Percentiles rank a stretch among this genome's conserved stretches.
phyloP scores from a whole-genome alignment of 1,139 yeast species.

The Lodderomyces beijingensis region DNA sequence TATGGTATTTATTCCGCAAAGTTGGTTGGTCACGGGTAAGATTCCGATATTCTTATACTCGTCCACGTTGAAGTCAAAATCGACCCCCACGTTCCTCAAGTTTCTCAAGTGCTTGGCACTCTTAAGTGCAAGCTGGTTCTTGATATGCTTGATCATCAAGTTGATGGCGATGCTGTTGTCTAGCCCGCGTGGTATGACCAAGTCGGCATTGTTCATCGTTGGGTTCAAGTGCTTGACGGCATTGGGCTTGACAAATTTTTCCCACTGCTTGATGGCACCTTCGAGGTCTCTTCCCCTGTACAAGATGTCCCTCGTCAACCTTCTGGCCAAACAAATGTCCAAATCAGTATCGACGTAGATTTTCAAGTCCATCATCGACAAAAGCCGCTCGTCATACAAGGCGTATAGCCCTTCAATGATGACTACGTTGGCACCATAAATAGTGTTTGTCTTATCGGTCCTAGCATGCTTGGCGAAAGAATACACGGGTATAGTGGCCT shows the following conservation, averaged over 20 bases:
- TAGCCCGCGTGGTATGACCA: conserved; percentile 83
- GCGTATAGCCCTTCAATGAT: conserved; percentile 91
- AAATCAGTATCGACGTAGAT: conserved; percentile 91
- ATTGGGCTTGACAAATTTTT: conserved; percentile 84
- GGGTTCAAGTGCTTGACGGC: conserved; percentile 74
- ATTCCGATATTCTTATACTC: conserved; percentile 25
- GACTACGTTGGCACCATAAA: conserved; percentile 94
- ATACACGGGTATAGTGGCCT: conserved; percentile 77
- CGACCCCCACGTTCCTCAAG: conserved; percentile 49
- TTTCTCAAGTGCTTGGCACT: conserved; percentile 62
- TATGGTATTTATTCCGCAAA: conserved; percentile 67
- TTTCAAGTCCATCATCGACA: conserved; percentile 78
- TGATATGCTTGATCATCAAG: conserved; percentile 74
- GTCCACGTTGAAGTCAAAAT: conserved; percentile 28
- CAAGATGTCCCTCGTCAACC: conserved; percentile 81
- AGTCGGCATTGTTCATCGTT: conserved; percentile 77
- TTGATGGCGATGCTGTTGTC: conserved; percentile 79
- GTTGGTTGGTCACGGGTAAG: conserved; percentile 62
- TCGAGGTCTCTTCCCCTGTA: conserved; percentile 79
- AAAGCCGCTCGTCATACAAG: conserved; percentile 62
- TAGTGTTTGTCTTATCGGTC: conserved; percentile 61
- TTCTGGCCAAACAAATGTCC: conserved; percentile 84
- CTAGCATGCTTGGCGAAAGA: conserved; percentile 75
- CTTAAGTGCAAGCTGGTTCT: conserved; percentile 63
- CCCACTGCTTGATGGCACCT: conserved; percentile 89